Evolutionary conservation across 352 stramenopile genomes (phyloP), one percentile per base, ranked within the genome.

Genomic region (Phytopythium kandeliae): DNA sequence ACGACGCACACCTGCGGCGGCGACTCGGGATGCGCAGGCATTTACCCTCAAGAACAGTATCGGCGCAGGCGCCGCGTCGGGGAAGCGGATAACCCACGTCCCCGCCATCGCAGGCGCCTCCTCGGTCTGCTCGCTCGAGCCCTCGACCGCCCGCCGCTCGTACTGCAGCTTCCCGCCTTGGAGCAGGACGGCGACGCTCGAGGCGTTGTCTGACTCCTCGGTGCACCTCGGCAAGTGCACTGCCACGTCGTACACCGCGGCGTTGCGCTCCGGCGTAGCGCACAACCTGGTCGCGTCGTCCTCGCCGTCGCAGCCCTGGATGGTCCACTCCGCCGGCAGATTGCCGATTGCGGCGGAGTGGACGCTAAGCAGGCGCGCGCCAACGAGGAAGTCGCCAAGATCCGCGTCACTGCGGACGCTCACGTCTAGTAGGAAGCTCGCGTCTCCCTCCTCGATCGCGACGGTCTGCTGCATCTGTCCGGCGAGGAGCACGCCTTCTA

Each of bases 11-110:
- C n/a, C n/a, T n/a, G n/a, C n/a, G n/a, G n/a, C n/a, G n/a, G n/a
- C n/a, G n/a, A n/a, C n/a, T n/a, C n/a, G n/a, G n/a, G n/a, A n/a
- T n/a, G n/a, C n/a, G n/a, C n/a, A n/a, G n/a, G n/a, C n/a, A n/a
- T n/a, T n/a, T 51, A 78, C 71, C 69, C 81, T 81, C 12, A 75
- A 55, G 46, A 68, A 82, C 12, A 85, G 51, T 35, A 67, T 58
- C n/a, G 63, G 54, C 35, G 67, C 30, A 3, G 55, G 17, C 6
- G 47, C 17, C 3, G 47, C 49, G 22, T 55, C 28, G 17, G 74
- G 62, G 42, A 86, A 86, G 36, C 24, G 46, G 21, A 88, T 58
- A n/a, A 48, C 64, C 77, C 77, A 88, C 25, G 57, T 55, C 3
- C 77, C 77, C 15, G 62, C 66, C 21, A 68, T 46, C 28, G 51